Base-by-base conservation (phyloP, 345 rosid species). In the Sisymbrium altissimum region DNA sequence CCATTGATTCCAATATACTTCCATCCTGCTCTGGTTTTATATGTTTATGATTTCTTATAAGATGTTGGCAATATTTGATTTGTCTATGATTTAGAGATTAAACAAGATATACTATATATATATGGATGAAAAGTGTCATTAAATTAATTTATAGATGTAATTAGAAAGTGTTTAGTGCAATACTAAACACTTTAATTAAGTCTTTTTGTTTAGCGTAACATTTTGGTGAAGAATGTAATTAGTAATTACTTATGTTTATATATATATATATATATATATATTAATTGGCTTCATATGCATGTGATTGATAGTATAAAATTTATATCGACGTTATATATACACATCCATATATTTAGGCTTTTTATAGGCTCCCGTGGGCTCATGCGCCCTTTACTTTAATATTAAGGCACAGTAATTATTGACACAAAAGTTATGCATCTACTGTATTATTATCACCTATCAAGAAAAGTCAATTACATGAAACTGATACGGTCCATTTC, bases 401-500 rank as follows among this genome's bases (percentile, higher is more conserved):
- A 40, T 72, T 10, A 71, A 65, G 81, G 61, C 19, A 71, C 56
- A 65, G 63, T 77, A 49, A 59, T 39, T 64, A 40, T 65, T 64
- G 66, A 70, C 80, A 64, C 5, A 54, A 62, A 69, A 62, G 66
- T 44, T 43, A 61, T 62, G 70, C 27, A 70, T 55, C 66, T 62
- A 54, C 17, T 62, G 32, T 50, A 40, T 3, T 39, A 46, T 25
- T 30, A 60, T 44, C 15, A 56, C 36, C 30, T 56, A 32, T 56
- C 41, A 49, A 64, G 8, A 56, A 64, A 77, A 50, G 69, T 77
- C 81, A 71, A 66, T 57, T 65, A 9, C 68, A 59, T 66, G 72
- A 77, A 77, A 66, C 27, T 32, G 58, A 77, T 15, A 55, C 56
- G 30, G 76, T 77, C 68, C 64, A 65, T 71, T 71, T 66, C 68